phyloP scores from a whole-genome alignment of 805 yeast genomes.

The Saccharomyces paradoxus region DNA sequence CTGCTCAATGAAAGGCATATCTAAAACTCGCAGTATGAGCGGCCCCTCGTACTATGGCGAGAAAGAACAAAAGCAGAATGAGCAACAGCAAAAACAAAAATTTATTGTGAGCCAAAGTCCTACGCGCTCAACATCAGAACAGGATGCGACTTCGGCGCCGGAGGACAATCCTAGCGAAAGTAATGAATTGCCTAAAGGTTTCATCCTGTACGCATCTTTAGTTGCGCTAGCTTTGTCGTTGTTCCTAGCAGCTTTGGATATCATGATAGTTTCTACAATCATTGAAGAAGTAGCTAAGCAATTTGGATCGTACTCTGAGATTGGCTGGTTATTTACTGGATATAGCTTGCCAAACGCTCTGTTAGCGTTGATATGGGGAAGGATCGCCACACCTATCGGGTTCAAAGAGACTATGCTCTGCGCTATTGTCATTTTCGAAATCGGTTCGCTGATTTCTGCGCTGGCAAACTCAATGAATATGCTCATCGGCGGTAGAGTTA shows the following conservation, averaged over 20 bases:
- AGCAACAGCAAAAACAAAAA: not conserved
- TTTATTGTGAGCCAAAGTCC: not conserved
- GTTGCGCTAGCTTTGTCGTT: conserved; percentile 16
- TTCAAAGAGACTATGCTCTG: conserved; percentile 42
- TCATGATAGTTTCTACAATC: conserved; percentile 49
- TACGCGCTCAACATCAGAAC: not conserved
- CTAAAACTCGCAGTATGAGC: not conserved
- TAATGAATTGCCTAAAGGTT: conserved; percentile 5
- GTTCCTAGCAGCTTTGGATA: conserved; percentile 45
- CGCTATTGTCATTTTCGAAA: conserved; percentile 47
- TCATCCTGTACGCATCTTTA: conserved; percentile 7
- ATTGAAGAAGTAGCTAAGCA: conserved; percentile 42
- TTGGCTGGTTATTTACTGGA: conserved; percentile 54
- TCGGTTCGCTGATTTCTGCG: conserved; percentile 57
- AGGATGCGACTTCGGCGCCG: not conserved
- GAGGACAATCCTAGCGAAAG: not conserved
- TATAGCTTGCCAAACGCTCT: conserved; percentile 47
- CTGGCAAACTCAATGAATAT: conserved; percentile 45
- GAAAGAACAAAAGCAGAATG: not conserved
- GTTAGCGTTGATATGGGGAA: conserved; percentile 52
- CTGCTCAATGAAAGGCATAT: not conserved
- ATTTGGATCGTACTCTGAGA: conserved; percentile 41
- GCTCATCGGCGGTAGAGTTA: conserved; percentile 62
- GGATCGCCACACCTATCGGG: conserved; percentile 48
- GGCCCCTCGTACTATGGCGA: not conserved